These are phyloP conservation scores for Bullera alba DNA, from an alignment of 768 basidiomycete species.

Conservation along the genomic window DNA sequence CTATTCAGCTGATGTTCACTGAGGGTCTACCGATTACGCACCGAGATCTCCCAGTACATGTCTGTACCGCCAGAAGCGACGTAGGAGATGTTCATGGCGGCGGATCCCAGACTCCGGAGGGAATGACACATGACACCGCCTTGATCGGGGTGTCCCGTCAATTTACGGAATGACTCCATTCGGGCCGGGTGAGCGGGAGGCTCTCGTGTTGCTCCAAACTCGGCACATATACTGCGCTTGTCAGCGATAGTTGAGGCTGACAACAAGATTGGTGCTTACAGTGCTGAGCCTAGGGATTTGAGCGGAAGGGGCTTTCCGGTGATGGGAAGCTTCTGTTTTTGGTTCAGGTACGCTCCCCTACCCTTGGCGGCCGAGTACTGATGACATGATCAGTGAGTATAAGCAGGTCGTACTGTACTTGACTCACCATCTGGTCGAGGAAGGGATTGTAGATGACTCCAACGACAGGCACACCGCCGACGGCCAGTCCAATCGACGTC, in stretches of 20 bases:
- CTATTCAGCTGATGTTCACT: background rate
- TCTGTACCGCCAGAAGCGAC: constrained; percentile 86
- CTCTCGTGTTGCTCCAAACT: constrained; percentile 25
- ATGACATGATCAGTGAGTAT: background rate
- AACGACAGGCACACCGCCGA: constrained; percentile 69
- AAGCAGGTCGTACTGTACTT: background rate
- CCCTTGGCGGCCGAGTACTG: constrained; percentile 69
- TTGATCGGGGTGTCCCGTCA: constrained; percentile 66
- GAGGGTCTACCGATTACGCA: constrained; percentile 33
- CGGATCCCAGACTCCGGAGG: constrained; percentile 60
- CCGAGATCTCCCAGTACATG: constrained; percentile 46
- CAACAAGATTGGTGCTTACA: constrained; percentile 42
- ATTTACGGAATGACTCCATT: constrained; percentile 60
- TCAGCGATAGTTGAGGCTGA: background rate
- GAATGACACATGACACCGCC: constrained; percentile 81
- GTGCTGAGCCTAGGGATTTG: constrained; percentile 61
- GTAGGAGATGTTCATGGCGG: constrained; percentile 51
- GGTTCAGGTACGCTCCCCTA: constrained; percentile 69
- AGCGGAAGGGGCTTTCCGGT: constrained; percentile 52
- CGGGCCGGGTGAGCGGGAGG: constrained; percentile 49
- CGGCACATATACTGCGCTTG: constrained; percentile 26
- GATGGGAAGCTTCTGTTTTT: constrained; percentile 60
- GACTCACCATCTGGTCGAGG: constrained; percentile 66
- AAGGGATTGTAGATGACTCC: constrained; percentile 94
- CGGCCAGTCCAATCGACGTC: constrained; percentile 84